Conservation (phyloP, 352 stramenopile species). For the Plasmopara halstedii region DNA sequence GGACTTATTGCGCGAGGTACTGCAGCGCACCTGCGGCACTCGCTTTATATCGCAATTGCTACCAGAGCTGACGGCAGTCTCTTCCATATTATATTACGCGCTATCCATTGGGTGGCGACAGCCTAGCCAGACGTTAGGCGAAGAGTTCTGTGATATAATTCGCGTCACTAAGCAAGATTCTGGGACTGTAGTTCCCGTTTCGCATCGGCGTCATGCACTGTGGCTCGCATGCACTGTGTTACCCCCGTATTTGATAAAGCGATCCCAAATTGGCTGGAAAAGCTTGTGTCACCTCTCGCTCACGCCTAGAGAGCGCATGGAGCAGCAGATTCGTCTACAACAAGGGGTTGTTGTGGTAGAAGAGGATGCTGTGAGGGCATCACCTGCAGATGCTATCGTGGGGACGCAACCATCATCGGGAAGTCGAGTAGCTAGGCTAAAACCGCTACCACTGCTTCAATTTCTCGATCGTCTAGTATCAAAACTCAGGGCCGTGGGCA, state of each 20-base stretch:
- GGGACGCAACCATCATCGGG: background rate
- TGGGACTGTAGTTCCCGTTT: conserved; percentile 22
- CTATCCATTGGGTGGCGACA: conserved; percentile 45
- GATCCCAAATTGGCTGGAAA: conserved; percentile 65
- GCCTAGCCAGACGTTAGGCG: conserved; percentile 75
- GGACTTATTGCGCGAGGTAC: conserved; percentile 63
- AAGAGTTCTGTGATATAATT: conserved; percentile 83
- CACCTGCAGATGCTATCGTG: conserved; percentile 2
- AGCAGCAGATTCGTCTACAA: conserved; percentile 57
- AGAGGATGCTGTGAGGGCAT: background rate
- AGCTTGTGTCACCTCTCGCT: conserved; percentile 54
- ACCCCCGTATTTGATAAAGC: conserved; percentile 46
- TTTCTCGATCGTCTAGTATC: conserved; percentile 37
- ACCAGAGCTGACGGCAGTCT: conserved; percentile 56
- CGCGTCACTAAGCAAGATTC: conserved; percentile 31
- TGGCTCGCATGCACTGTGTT: conserved; percentile 57
- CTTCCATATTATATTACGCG: conserved; percentile 60
- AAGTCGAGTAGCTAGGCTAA: conserved; percentile 6
- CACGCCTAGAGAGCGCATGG: conserved; percentile 69
- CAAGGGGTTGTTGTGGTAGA: conserved; percentile 17
- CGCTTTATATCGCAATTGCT: conserved; percentile 75
- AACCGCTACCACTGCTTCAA: conserved; percentile 17
- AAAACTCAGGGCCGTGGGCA: conserved; percentile 28
- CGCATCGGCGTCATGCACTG: conserved; percentile 28
- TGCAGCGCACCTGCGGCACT: conserved; percentile 58